Base-by-base conservation (phyloP, 2,329 filamentous ascomycete genomes). In the Phaeosphaeriaceae sp. region DNA sequence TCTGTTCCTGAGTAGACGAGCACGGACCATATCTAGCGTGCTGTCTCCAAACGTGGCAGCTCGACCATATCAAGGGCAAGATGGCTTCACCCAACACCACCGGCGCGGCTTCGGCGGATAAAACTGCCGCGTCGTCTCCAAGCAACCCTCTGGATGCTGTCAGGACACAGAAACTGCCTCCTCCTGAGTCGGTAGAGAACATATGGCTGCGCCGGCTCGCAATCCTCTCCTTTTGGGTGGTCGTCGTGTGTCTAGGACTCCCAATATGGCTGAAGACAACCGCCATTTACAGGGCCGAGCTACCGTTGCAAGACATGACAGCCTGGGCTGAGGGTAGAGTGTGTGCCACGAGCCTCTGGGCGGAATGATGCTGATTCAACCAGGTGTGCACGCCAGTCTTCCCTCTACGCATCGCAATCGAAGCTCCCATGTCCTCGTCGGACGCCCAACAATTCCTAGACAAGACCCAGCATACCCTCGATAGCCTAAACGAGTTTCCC, bases 261-360 rank as follows among this genome's bases (percentile, higher is more conserved):
- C 95, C 95, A 56, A 89, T 96, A 85, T 99, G 95, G 95, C 96
- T 92, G 88, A 89, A 88, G 76, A 98, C 95, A 0, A 99, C 95
- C 3, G 90, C 91, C 0, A 96, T 98, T 54, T 93, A 96, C 77
- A 87, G 95, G 54, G 93, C 94, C 13, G 85, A 88, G 46, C 81
- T 99, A 67, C 95, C 95, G 5, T 78, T 97, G 66, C 85, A 90
- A 72, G 86, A 89, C 54, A 99, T 99, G 95, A 86, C 91, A 66
- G 86, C 90, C 61, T 98, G 95, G 94, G 91, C 92, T 10, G 91
- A 96, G 71, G 93, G 93, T 64, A 92, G 91, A 85, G 93, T 96
- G 60, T 20, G 56, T 56, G n/a, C 31, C 47, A 25, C 31, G n/a
- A 45, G 17, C 22, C 19, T 11, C 33, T 20, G n/a, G 2, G 11